Evolutionary conservation across 1,139 yeast species (phyloP).

Genomic region (Candida sp.): DNA sequence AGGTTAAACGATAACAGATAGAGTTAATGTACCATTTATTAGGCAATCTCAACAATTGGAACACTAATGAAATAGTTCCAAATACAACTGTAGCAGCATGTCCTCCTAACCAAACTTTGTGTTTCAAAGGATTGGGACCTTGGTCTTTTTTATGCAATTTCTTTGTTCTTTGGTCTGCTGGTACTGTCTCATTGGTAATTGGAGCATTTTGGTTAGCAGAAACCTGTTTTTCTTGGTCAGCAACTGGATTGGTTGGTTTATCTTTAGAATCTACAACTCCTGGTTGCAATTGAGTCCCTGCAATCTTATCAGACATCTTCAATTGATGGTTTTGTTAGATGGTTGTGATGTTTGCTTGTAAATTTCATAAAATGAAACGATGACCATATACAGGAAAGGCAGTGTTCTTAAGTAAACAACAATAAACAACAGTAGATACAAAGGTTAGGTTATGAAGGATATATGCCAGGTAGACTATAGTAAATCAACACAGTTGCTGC

Average conservation of each 20-base stretch:
- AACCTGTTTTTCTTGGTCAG: not conserved
- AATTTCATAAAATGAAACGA: too few species aligned
- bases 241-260: not conserved
- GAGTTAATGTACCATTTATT: slow-evolving; percentile 43
- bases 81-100: slow-evolving; percentile 48
- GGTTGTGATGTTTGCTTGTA: too few species aligned
- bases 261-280: not conserved
- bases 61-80: slow-evolving; percentile 46
- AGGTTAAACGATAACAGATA: slow-evolving; percentile 48
- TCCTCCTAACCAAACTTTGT: slow-evolving; percentile 60
- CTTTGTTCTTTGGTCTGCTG: slow-evolving; percentile 23
- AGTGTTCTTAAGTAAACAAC: not conserved
- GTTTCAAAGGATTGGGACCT: slow-evolving; percentile 40
- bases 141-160: slow-evolving; percentile 37
- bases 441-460: not conserved
- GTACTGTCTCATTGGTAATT: slow-evolving; percentile 21
- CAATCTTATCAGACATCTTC: not conserved
- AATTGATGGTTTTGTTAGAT: not conserved
- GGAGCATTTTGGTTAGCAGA: not conserved
- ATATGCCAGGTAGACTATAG: not conserved
- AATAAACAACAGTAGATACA: not conserved
- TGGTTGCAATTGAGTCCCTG: not conserved
- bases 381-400: too few species aligned
- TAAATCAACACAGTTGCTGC: not conserved
- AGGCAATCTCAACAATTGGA: slow-evolving; percentile 45